Evolutionary conservation across 2,329 filamentous ascomycete species (phyloP).

Genomic region (Fusarium torulosum): DNA sequence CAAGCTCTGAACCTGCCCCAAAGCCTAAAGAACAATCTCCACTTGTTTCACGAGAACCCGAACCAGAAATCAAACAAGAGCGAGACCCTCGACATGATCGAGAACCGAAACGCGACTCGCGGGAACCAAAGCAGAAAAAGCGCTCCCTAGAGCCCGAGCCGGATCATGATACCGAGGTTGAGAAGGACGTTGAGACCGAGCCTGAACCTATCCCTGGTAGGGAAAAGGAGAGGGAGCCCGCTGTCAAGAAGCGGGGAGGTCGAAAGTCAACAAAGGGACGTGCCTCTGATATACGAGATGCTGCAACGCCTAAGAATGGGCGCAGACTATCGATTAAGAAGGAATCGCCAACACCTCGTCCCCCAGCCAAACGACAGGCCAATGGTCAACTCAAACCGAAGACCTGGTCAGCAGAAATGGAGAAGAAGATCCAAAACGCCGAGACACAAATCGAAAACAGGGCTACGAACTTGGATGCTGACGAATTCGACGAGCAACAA

Average conservation of each 20-base stretch:
- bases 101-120: conserved; percentile 38
- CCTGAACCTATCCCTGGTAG: conserved; percentile 47
- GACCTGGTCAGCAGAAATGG: conserved; percentile 68
- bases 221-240: conserved; percentile 48
- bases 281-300: conserved; percentile 64
- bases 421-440: conserved; percentile 56
- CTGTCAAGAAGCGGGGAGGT: conserved; percentile 50
- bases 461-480: conserved; percentile 60
- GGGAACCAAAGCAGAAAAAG: conserved; percentile 49
- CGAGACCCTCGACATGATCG: conserved; percentile 31
- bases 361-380: conserved; percentile 68
- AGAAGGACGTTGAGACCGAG: conserved; percentile 54
- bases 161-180: conserved; percentile 52
- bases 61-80: conserved; percentile 36
- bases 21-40: conserved; percentile 64
- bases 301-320: conserved; percentile 61
- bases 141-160: conserved; percentile 40
- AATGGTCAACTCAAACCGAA: conserved; percentile 75
- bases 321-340: conserved; percentile 66
- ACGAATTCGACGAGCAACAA: conserved; percentile 59
- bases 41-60: conserved; percentile 47
- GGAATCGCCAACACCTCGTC: conserved; percentile 61
- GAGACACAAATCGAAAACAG: conserved; percentile 60
- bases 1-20: conserved; percentile 76
- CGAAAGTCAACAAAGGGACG: conserved; percentile 62